Evolutionary conservation across 2,329 filamentous ascomycete genomes (phyloP), one percentile per base, ranked within the genome.

Genomic region (Talaromyces sp.): DNA sequence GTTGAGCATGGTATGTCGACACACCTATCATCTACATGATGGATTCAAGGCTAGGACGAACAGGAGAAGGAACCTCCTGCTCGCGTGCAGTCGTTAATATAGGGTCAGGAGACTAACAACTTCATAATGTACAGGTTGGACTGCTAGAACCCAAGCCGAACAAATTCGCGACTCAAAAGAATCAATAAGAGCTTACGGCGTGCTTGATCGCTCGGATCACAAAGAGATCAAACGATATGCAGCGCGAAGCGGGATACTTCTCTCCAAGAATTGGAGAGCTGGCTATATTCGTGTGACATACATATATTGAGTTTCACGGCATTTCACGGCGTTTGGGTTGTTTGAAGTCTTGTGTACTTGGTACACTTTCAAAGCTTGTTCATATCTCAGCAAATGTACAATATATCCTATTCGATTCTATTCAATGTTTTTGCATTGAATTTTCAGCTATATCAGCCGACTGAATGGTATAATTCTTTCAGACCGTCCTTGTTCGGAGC

Each of bases 1-100:
- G 70, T 80, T 99, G 69, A 85, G 85, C 62, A 89, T 96, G 91
- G 91, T 93, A 73, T 66, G 80, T 64, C 25, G 18, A 54, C 23
- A 50, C 8, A 23, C 8, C 40, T 39, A 16, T 25, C 7, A 8
- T 16, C 28, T 52, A 16, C 9, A 28, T 28, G 25, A 57, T 37
- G 33, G 6, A 33, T 44, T 12, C 23, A 25, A 28, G 31, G 33
- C 8, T 8, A n/a, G 37, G 37, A 40, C 5, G 8, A 42, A 33
- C 37, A 40, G 42, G 35, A 52, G 44, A 21, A 18, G 33, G n/a
- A 21, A 44, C 8, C 16, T 7, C 5, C 6, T n/a, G n/a, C 31
- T 54, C 18, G 11, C 1, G 5, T 54, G 31, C 16, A 5, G 18
- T 18, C 6, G 2, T 4, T 31, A 5, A 31, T 8, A 2, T 1